Evolutionary conservation across 257 asterid genomes (phyloP).

Genomic region (Linaria vulgaris): DNA sequence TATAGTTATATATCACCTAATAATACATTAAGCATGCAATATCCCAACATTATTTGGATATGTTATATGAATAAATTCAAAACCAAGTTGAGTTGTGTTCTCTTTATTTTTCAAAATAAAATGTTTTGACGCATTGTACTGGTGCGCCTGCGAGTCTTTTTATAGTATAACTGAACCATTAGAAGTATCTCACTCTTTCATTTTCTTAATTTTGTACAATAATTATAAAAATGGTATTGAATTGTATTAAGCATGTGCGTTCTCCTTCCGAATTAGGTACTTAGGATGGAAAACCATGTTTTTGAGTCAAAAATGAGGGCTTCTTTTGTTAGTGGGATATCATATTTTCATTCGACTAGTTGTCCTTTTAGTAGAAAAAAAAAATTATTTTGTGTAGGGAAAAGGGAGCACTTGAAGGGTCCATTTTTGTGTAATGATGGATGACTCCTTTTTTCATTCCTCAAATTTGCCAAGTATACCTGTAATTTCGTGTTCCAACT

Average conservation of each 20-base stretch:
- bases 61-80: too few species aligned
- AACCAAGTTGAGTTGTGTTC: too few species aligned
- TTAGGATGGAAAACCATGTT: conserved; percentile 20
- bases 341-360: conserved; percentile 29
- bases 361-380: conserved; percentile 30
- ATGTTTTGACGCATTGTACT: too few species aligned
- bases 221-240: too few species aligned
- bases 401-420: conserved; percentile 16
- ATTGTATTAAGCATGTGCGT: conserved; percentile 18
- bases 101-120: too few species aligned
- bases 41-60: too few species aligned
- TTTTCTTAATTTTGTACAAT: too few species aligned
- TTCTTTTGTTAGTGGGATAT: conserved; percentile 37
- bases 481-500: conserved; percentile 22
- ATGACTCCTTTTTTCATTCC: not conserved
- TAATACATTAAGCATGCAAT: too few species aligned
- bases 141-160: too few species aligned
- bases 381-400: conserved; percentile 28
- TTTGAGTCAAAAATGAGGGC: conserved; percentile 38
- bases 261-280: conserved; percentile 24
- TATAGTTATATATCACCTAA: too few species aligned
- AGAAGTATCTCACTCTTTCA: too few species aligned
- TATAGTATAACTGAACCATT: too few species aligned
- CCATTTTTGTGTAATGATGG: conserved; percentile 27
- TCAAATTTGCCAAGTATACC: conserved; percentile 2